These are phyloP conservation scores for Tricholomella constricta DNA, from an alignment of 768 basidiomycete species.

Conservation along the genomic window DNA sequence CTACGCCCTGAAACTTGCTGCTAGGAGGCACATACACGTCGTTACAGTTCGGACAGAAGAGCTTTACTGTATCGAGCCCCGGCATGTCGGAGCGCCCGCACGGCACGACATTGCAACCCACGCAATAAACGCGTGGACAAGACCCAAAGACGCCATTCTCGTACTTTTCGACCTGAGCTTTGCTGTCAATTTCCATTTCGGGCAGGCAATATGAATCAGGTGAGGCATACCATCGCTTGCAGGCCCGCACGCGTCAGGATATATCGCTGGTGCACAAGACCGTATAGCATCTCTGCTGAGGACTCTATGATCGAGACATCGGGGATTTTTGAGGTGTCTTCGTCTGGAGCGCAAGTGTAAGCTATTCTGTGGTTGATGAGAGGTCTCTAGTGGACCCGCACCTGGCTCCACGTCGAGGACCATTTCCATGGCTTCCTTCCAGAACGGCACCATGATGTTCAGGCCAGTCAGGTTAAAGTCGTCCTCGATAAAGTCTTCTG, in stretches of 20 bases:
- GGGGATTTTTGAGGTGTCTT: constrained; percentile 94
- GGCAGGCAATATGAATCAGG: constrained; percentile 9
- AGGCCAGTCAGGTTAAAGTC: constrained; percentile 98
- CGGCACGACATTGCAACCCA: constrained; percentile 86
- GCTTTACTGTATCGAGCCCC: constrained; percentile 95
- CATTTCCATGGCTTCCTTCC: constrained; percentile 99
- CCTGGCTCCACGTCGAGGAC: constrained; percentile 99
- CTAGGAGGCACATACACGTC: constrained; percentile 96
- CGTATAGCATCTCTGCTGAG: constrained; percentile 96
- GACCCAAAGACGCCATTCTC: constrained; percentile 88
- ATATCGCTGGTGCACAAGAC: constrained; percentile 96
- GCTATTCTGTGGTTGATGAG: not conserved
- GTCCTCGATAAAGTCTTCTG: constrained; percentile 99
- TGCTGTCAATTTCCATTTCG: constrained; percentile 13
- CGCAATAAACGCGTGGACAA: constrained; percentile 95
- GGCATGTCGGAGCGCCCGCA: constrained; percentile 96
- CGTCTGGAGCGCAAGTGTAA: constrained; percentile 48
- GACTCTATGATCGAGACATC: constrained; percentile 99
- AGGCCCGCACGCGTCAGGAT: constrained; percentile 94
- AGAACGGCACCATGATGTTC: constrained; percentile 96
- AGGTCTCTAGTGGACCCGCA: constrained; percentile 37
- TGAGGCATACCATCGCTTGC: constrained; percentile 81
- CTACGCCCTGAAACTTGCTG: constrained; percentile 93
- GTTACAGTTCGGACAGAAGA: constrained; percentile 97
- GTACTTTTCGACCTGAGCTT: constrained; percentile 87